Conservation (phyloP, 2,329 filamentous ascomycete genomes). For the Colletotrichum lindemuthianum region DNA sequence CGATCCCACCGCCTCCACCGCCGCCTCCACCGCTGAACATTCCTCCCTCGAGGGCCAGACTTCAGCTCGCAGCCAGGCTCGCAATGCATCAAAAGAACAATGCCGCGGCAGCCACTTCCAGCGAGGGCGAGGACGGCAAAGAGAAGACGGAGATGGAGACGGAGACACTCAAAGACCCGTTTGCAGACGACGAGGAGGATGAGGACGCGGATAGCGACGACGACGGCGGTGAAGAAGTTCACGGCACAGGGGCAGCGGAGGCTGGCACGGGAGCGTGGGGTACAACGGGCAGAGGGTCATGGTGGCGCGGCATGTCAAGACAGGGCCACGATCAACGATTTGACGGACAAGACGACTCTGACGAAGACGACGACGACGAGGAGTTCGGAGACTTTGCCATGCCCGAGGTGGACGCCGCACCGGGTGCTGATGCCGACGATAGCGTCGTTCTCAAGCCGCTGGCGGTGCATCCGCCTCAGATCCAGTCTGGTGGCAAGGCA, state of each 20-base stretch:
- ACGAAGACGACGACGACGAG: conserved; percentile 66
- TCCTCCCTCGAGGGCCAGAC: conserved; percentile 84
- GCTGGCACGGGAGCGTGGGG: conserved; percentile 43
- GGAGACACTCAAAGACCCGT: conserved; percentile 56
- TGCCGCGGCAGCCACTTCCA: conserved; percentile 54
- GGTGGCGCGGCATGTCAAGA: conserved; percentile 57
- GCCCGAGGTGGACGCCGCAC: conserved; percentile 59
- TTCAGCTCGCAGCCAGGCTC: conserved; percentile 90
- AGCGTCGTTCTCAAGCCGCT: conserved; percentile 65
- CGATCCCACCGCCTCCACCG: conserved; percentile 67
- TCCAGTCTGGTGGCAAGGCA: conserved; percentile 43
- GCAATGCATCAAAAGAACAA: conserved; percentile 77
- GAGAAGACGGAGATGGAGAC: conserved; percentile 30
- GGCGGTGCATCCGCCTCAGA: conserved; percentile 60
- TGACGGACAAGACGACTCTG: conserved; percentile 57
- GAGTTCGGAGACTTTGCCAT: conserved; percentile 77
- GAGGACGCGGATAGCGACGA: conserved; percentile 62
- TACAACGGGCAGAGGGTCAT: conserved; percentile 51
- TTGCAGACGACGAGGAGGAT: conserved; percentile 66
- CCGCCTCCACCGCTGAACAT: conserved; percentile 86
- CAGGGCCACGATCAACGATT: conserved; percentile 45
- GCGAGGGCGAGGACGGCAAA: conserved; percentile 47
- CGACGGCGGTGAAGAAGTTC: conserved; percentile 56
- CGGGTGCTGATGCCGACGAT: conserved; percentile 44
- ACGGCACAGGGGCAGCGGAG: conserved; percentile 17